Evolutionary conservation across 345 rosid genomes (phyloP).

Genomic region (Moringa oleifera): DNA sequence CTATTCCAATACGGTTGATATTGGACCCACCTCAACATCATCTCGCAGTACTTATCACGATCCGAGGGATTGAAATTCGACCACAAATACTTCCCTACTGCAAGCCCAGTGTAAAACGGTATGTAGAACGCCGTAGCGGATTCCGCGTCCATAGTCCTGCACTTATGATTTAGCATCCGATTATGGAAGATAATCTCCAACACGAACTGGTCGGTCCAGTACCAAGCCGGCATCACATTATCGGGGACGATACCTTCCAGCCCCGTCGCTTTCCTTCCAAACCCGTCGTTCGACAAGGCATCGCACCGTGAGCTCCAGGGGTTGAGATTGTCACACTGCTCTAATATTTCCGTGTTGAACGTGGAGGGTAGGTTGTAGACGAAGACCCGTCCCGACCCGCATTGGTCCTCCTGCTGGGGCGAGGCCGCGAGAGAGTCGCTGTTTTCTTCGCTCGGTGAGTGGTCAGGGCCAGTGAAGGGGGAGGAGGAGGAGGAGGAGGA

Average conservation of each 20-base stretch:
- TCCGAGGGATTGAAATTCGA: constrained; percentile 43
- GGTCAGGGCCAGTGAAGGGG: neutral
- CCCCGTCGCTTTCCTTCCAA: constrained; percentile 55
- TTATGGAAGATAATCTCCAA: constrained; percentile 78
- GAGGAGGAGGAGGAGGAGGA: constrained; percentile 2
- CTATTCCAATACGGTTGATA: constrained; percentile 54
- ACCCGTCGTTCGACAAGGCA: constrained; percentile 61
- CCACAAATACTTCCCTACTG: constrained; percentile 84
- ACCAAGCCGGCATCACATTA: constrained; percentile 72
- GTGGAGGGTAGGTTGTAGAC: constrained; percentile 73
- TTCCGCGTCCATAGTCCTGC: constrained; percentile 60
- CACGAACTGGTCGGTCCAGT: constrained; percentile 89
- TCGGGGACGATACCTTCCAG: constrained; percentile 48
- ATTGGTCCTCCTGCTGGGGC: constrained; percentile 23
- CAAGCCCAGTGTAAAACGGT: constrained; percentile 92
- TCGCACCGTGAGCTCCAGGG: constrained; percentile 94
- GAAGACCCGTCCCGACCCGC: constrained; percentile 55
- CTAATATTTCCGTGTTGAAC: constrained; percentile 59
- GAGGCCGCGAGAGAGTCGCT: constrained; percentile 1
- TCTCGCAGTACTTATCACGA: constrained; percentile 70
- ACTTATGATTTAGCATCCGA: constrained; percentile 64
- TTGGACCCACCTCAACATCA: constrained; percentile 62
- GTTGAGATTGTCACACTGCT: constrained; percentile 61
- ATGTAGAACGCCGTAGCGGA: constrained; percentile 80
- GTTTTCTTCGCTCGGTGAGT: neutral